Conservation (phyloP, 202 grass and related monocot genomes). For the Schoenoplectus tabernaemontani region DNA sequence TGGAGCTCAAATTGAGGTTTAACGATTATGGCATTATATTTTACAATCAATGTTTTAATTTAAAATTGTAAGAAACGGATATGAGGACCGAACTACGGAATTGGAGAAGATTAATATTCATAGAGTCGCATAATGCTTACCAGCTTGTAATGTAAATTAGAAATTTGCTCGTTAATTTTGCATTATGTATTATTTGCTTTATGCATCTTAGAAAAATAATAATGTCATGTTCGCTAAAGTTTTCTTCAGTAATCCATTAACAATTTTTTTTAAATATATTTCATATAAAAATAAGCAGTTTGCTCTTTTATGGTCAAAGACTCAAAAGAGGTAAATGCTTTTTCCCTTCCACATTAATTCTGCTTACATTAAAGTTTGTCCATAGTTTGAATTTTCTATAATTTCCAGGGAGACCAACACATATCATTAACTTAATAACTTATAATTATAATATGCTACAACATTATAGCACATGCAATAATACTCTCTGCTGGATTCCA, state of each 20-base stretch:
- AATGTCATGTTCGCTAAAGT: too few species aligned
- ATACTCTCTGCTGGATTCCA: background rate
- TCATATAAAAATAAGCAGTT: background rate
- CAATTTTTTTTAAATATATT: too few species aligned
- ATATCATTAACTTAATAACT: background rate
- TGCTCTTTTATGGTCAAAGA: too few species aligned
- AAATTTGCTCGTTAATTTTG: background rate
- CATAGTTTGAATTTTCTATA: background rate
- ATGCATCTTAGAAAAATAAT: too few species aligned
- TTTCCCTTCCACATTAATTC: background rate
- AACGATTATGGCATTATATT: background rate
- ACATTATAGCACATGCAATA: background rate
- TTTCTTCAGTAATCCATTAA: too few species aligned
- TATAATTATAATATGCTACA: background rate
- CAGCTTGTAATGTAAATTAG: background rate
- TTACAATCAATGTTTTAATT: background rate
- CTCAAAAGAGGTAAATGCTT: background rate
- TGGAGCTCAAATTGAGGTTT: background rate
- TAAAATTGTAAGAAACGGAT: background rate
- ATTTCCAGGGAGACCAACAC: background rate
- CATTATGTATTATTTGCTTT: too few species aligned
- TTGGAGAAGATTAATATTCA: too few species aligned
- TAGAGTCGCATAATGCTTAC: background rate
- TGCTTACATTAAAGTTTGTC: background rate
- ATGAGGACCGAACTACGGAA: background rate